Percentiles rank a stretch among this genome's conserved stretches.
Evolutionary conservation across 305 asterid genomes (phyloP).

Genomic region (Caryopteris hybrid): DNA sequence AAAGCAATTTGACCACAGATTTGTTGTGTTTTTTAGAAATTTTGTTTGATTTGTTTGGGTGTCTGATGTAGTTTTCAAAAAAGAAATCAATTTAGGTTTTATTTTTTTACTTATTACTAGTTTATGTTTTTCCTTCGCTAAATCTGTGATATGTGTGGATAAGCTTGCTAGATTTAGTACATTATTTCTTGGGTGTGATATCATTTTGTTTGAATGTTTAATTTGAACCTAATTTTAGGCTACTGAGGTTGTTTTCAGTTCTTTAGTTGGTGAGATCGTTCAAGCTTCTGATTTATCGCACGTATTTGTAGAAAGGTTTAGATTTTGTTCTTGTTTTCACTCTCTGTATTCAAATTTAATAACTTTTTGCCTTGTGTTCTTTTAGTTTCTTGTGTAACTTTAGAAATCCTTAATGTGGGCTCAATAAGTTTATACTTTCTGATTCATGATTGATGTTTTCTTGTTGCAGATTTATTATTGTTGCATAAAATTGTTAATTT

Average conservation of each 20-base stretch:
- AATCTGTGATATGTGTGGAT: neutral
- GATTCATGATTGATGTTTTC: neutral
- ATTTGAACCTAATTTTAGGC: too few relatives aligned
- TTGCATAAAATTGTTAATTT: conserved; percentile 15
- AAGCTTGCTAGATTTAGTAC: conserved; percentile 18
- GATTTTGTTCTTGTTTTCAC: neutral
- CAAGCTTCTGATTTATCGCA: neutral
- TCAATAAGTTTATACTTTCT: neutral
- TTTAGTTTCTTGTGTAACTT: neutral
- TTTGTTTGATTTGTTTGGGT: conserved; percentile 5
- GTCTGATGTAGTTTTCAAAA: conserved; percentile 9
- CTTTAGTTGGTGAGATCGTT: conserved; percentile 5
- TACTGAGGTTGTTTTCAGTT: too few relatives aligned
- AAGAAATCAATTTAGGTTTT: neutral
- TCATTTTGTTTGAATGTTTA: too few relatives aligned
- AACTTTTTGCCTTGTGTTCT: neutral
- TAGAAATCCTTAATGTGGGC: neutral
- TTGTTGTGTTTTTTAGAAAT: neutral
- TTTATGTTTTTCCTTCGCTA: neutral
- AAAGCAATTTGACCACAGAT: neutral
- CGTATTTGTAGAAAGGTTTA: neutral
- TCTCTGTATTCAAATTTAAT: neutral
- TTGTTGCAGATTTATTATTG: conserved; percentile 31
- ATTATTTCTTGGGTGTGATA: too few relatives aligned
- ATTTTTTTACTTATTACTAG: neutral